Conservation (phyloP, 73 alveolate species). For the Loxodes magnus region DNA sequence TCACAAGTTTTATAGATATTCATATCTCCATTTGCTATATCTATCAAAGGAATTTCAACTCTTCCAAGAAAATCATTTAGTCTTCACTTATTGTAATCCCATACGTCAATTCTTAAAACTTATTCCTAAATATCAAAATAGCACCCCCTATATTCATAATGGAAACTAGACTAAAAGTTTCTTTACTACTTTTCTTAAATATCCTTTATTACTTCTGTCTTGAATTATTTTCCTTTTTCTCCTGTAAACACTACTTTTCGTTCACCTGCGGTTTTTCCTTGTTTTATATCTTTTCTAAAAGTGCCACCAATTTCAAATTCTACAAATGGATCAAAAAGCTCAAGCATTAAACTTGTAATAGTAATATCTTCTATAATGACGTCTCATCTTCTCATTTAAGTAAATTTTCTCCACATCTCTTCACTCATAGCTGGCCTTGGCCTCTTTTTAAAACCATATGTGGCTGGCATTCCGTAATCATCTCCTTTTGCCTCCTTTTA, state of each 20-base stretch:
- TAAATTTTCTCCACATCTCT: slow-evolving; percentile 12
- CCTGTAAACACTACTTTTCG: slow-evolving; percentile 1
- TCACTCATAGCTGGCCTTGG: slow-evolving; percentile 8
- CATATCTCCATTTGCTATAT: slow-evolving; percentile 3
- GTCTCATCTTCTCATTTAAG: slow-evolving; percentile 12
- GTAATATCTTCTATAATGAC: neutral
- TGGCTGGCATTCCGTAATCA: slow-evolving; percentile 6
- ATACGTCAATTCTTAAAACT: slow-evolving; percentile 7
- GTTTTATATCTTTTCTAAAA: neutral
- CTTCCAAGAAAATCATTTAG: slow-evolving; percentile 10
- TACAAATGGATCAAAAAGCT: slow-evolving; percentile 7
- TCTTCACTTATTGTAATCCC: slow-evolving; percentile 4
- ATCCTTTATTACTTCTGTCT: slow-evolving; percentile 6
- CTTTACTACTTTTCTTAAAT: neutral
- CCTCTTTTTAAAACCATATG: neutral
- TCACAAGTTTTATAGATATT: neutral
- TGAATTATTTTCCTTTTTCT: neutral
- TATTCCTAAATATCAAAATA: slow-evolving; percentile 11
- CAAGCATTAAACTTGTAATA: neutral
- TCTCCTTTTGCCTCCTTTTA: neutral
- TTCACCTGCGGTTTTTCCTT: neutral
- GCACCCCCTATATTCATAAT: slow-evolving; percentile 3
- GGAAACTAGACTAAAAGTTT: neutral
- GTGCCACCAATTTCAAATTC: slow-evolving; percentile 11
- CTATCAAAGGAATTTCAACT: slow-evolving; percentile 8